These are phyloP conservation scores for Hericium erinaceus DNA, from an alignment of 768 basidiomycete genomes.

Conservation along the genomic window DNA sequence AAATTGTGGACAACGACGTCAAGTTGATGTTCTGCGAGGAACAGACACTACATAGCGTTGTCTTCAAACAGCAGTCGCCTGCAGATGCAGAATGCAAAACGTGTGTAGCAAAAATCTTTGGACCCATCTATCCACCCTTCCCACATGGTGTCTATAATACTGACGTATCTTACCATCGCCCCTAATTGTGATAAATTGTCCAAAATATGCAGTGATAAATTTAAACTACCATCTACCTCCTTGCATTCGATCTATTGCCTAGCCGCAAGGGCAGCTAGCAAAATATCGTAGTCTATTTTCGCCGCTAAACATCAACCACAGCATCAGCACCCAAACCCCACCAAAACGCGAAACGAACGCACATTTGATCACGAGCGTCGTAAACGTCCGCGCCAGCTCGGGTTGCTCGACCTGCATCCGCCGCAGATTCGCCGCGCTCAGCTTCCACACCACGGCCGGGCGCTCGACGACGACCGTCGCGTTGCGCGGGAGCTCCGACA, in stretches of 20 bases:
- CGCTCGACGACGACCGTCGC: slow-evolving; percentile 80
- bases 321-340: not conserved
- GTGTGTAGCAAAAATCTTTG: too few species aligned
- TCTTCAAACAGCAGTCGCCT: too few species aligned
- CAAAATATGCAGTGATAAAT: too few species aligned
- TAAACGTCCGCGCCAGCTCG: slow-evolving; percentile 52
- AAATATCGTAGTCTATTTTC: slow-evolving; percentile 54
- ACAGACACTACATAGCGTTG: too few species aligned
- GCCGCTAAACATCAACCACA: slow-evolving; percentile 33
- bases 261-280: slow-evolving; percentile 47
- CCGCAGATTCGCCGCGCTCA: slow-evolving; percentile 50
- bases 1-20: too few species aligned
- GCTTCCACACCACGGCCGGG: slow-evolving; percentile 72
- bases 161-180: too few species aligned
- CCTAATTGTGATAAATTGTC: too few species aligned
- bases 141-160: too few species aligned
- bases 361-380: slow-evolving; percentile 70
- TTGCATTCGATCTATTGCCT: slow-evolving; percentile 13
- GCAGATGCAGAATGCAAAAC: too few species aligned
- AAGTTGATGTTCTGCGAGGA: too few species aligned
- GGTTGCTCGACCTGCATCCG: slow-evolving; percentile 62
- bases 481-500: slow-evolving; percentile 74
- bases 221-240: too few species aligned
- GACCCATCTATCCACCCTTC: too few species aligned
- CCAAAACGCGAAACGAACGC: slow-evolving; percentile 12